phyloP scores from a whole-genome alignment of 2,329 filamentous ascomycete genomes.

The Calonectria henricotiae region DNA sequence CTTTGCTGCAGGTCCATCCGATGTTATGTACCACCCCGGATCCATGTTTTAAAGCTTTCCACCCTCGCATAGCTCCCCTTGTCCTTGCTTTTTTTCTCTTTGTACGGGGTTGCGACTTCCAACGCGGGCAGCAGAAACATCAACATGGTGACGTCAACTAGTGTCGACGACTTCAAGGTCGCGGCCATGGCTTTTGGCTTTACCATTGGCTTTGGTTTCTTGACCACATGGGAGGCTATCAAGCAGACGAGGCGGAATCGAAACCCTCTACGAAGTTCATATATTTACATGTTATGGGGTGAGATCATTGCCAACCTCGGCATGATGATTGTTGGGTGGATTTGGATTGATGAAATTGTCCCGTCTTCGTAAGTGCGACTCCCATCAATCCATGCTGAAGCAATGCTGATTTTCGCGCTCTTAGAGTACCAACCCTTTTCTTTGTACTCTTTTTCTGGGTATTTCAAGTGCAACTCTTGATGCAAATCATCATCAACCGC shows the following conservation, averaged over 20 bases:
- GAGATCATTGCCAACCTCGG: conserved; percentile 61
- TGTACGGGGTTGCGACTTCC: neutral
- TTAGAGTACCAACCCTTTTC: conserved; percentile 56
- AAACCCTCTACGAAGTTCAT: conserved; percentile 56
- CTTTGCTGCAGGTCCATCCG: conserved; percentile 3
- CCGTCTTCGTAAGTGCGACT: conserved; percentile 48
- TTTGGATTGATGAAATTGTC: conserved; percentile 59
- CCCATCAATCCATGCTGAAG: too few relatives aligned
- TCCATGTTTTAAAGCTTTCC: conserved; percentile 16
- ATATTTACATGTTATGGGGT: conserved; percentile 66
- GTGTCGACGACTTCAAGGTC: conserved; percentile 49
- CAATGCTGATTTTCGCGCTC: neutral
- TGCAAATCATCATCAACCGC: conserved; percentile 72
- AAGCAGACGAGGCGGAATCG: conserved; percentile 62
- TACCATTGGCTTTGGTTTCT: conserved; percentile 61
- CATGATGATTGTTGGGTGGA: conserved; percentile 60
- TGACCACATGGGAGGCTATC: conserved; percentile 61
- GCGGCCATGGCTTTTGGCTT: conserved; percentile 56
- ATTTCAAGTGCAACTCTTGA: conserved; percentile 66
- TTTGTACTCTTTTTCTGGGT: conserved; percentile 62
- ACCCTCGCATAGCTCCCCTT: neutral
- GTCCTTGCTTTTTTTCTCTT: conserved; percentile 5
- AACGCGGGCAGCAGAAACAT: neutral
- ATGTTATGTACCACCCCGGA: conserved; percentile 1
- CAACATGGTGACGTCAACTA: conserved; percentile 40